These are phyloP conservation scores for Papilionanthe hybrid DNA, from an alignment of 116 monocot species.

Conservation along the genomic window DNA sequence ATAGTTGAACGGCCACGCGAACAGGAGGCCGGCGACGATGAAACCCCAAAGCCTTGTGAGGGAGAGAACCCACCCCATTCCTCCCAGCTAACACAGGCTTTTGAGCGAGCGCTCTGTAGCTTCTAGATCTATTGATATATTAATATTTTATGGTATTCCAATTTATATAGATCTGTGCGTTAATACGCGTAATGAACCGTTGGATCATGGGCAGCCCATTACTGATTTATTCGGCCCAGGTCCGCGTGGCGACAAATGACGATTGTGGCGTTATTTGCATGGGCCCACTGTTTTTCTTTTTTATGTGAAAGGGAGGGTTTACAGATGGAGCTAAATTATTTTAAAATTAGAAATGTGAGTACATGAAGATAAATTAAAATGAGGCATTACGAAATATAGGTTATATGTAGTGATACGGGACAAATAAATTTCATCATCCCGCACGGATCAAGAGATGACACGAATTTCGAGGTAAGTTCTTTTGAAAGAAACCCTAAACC, in stretches of 20 bases:
- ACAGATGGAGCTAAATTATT: too few relatives aligned
- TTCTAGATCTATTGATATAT: neutral
- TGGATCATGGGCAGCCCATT: neutral
- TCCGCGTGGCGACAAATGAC: neutral
- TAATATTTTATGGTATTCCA: too few relatives aligned
- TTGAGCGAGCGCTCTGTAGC: neutral
- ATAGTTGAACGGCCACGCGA: slow-evolving; percentile 51
- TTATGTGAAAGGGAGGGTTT: neutral
- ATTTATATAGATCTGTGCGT: too few relatives aligned
- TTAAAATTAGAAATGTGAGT: too few relatives aligned
- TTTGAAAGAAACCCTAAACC: too few relatives aligned
- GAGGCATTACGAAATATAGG: too few relatives aligned
- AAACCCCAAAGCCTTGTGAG: slow-evolving; percentile 33
- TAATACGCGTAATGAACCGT: neutral
- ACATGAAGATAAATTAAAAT: too few relatives aligned
- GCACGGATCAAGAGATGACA: too few relatives aligned
- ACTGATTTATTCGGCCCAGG: neutral
- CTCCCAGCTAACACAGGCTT: neutral
- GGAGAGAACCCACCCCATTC: slow-evolving; percentile 16
- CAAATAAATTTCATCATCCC: too few relatives aligned
- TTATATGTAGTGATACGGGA: too few relatives aligned
- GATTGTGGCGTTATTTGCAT: neutral
- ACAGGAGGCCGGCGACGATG: slow-evolving; percentile 42
- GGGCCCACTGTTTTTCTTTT: neutral
- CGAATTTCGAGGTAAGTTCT: too few relatives aligned